Percentiles rank a stretch among this genome's conserved stretches.
These are phyloP conservation scores for Scalesia atractyloides DNA, from an alignment of 129 eudicot genomes.

Conservation along the genomic window DNA sequence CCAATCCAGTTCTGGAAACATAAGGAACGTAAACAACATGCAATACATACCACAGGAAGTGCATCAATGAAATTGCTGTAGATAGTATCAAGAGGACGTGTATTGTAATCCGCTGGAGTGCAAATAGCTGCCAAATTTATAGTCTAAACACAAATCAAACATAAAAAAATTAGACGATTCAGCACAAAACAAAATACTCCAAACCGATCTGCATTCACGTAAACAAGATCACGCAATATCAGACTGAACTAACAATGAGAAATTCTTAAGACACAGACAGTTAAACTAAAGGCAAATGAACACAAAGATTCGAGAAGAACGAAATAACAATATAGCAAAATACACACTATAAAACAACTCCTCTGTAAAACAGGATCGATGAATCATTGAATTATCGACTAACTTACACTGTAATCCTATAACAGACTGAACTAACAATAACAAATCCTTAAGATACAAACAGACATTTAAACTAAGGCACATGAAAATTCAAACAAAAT, in stretches of 20 bases:
- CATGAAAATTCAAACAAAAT: no score
- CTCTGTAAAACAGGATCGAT: no score
- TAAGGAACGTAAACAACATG: conserved; percentile 8
- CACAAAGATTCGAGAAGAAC: not conserved
- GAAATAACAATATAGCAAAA: not conserved
- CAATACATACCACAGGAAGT: conserved; percentile 85
- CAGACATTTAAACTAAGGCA: no score
- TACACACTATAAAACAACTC: not conserved
- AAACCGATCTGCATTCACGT: conserved; percentile 23
- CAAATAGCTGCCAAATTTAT: conserved; percentile 97
- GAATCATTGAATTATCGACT: no score
- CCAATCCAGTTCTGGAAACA: no score
- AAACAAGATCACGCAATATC: conserved; percentile 13
- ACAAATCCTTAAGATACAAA: no score
- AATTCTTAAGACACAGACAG: not conserved
- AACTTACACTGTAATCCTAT: no score
- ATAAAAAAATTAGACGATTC: conserved; percentile 1
- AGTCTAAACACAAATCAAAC: conserved; percentile 41
- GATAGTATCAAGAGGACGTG: conserved; percentile 93
- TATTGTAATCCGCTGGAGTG: conserved; percentile 97
- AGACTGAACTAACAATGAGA: not conserved
- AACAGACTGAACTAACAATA: no score
- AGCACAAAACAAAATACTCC: not conserved
- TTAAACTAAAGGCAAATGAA: not conserved
- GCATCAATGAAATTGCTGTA: conserved; percentile 98